Conservation (phyloP, 2,329 filamentous ascomycete genomes). For the Talaromyces sp. region DNA sequence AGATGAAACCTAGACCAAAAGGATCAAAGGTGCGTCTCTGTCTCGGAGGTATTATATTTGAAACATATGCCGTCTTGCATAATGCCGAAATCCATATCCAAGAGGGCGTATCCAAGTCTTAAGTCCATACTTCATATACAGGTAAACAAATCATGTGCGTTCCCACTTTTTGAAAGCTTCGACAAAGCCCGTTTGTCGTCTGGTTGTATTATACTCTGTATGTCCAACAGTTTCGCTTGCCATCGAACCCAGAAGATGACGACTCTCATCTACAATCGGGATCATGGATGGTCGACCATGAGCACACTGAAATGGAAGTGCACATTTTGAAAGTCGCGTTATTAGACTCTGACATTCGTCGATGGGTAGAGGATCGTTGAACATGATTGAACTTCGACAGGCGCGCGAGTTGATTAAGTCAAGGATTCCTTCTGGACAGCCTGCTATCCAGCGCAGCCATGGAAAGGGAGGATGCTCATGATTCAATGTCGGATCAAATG, state of each 20-base stretch:
- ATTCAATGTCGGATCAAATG: not conserved
- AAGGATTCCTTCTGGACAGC: conserved; percentile 70
- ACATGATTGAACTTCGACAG: conserved; percentile 51
- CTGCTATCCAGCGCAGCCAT: conserved; percentile 63
- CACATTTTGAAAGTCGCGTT: conserved; percentile 37
- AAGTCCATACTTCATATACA: not conserved
- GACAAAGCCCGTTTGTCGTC: not conserved
- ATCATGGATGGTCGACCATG: conserved; percentile 50
- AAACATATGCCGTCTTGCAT: not conserved
- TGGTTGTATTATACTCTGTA: not conserved
- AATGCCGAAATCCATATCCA: not conserved
- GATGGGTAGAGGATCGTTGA: conserved; percentile 43
- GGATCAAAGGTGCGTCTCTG: not conserved
- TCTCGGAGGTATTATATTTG: not conserved
- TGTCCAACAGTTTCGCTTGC: not conserved
- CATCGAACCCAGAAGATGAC: not conserved
- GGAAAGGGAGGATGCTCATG: not conserved
- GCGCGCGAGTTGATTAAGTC: conserved; percentile 55
- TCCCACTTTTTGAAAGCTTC: conserved; percentile 19
- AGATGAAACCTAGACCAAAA: not conserved
- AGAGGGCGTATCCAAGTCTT: not conserved
- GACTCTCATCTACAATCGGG: conserved; percentile 35
- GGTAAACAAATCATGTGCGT: not conserved
- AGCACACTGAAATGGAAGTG: conserved; percentile 50
- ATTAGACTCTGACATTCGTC: conserved; percentile 41